Conservation (phyloP, 2,329 filamentous ascomycete species). For the Elsinoe ampelina region DNA sequence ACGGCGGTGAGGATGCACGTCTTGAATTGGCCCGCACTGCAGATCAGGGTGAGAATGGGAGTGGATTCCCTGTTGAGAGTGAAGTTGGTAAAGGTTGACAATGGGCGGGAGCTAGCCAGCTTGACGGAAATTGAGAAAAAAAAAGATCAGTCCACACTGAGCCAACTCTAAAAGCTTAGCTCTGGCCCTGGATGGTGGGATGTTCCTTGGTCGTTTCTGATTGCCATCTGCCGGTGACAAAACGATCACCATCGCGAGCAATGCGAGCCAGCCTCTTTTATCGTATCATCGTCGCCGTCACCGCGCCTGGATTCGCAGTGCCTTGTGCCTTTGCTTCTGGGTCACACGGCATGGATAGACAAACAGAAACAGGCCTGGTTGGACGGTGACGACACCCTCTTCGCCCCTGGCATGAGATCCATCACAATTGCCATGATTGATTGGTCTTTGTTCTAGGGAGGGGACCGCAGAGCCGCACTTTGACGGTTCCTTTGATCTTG, state of each 20-base stretch:
- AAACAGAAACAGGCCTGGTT: not conserved
- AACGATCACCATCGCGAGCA: not conserved
- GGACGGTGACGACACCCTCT: not conserved
- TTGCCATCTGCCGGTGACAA: not conserved
- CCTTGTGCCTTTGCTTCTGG: not conserved
- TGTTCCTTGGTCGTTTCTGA: not conserved
- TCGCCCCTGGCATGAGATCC: constrained; percentile 1
- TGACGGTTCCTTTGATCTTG: not conserved
- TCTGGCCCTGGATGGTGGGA: not conserved
- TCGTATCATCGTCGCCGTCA: not conserved
- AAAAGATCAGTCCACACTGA: constrained; percentile 3
- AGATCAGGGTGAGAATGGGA: not conserved
- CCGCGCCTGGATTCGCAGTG: not conserved
- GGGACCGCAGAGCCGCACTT: constrained; percentile 5
- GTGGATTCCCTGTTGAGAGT: not conserved
- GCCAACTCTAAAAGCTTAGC: not conserved
- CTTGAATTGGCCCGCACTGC: not conserved
- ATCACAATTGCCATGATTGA: not conserved
- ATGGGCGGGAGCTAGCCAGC: not conserved
- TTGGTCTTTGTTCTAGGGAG: not conserved
- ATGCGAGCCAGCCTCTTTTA: not conserved
- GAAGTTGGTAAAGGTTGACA: not conserved
- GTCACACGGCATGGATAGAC: not conserved
- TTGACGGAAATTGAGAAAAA: constrained; percentile 1
- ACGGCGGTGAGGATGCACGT: not conserved